Base-by-base conservation (phyloP, 306 rosid genomes). In the Coriaria nepalensis region DNA sequence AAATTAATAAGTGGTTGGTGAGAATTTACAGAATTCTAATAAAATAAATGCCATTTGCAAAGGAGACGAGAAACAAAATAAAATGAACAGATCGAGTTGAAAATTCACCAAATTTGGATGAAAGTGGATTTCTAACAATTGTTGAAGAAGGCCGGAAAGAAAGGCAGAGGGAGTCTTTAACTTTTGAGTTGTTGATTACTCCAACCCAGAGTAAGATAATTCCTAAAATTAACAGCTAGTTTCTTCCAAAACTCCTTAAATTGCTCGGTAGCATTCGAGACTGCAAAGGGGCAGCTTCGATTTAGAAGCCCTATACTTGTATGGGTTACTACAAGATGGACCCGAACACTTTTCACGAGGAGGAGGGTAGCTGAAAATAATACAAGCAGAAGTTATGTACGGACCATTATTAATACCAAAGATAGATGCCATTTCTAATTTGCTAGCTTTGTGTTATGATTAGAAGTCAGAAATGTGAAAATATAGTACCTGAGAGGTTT, bases 271-370 rank as follows among this genome's bases (percentile, higher is more conserved):
- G 74, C 96, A 85, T 68, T 69, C 55, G 13, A 90, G 87, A 76
- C 96, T 81, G 77, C 98, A 90, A 51, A 90, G 92, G 57, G 96
- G 94, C 56, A 82, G 82, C 70, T 81, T 79, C 6, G 80, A 67
- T 68, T 79, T 77, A 7, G 96, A 92, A 74, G 85, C 86, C 71
- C 87, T 79, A 62, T 85, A 92, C 71, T 73, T 92, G 58, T 79
- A 85, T 2, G 87, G 83, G 48, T 92, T 92, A 8, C 61, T 46
- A 60, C 98, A 85, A 10, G 73, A 71, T 13, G 98, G 93, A 50
- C 93, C 86, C 0, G 77, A 87, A 46, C 96, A 92, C 42, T 68
- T 82, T 69, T 85, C 94, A 0, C 96, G 85, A 13, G 59, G 98
- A 7, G 86, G 81, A 59, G 96, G 98, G 62, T 92, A 92, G 60